phyloP scores from a whole-genome alignment of 2,329 filamentous ascomycete species.

The Colletotrichum camelliae region DNA sequence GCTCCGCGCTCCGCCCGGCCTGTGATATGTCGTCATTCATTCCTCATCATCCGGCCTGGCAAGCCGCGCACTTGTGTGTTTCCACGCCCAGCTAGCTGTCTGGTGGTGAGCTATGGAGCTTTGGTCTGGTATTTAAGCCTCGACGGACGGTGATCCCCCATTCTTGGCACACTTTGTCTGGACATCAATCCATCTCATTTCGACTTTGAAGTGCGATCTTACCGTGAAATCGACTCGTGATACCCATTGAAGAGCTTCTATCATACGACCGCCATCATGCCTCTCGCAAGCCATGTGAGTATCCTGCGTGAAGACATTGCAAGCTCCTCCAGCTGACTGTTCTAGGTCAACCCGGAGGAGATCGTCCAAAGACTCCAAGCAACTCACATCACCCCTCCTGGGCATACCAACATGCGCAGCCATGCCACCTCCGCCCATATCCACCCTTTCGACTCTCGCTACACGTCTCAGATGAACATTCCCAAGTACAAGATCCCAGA shows the following conservation, averaged over 20 bases:
- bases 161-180: background rate
- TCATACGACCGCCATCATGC: background rate
- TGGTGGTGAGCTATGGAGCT: background rate
- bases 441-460: conserved; percentile 63
- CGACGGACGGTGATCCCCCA: background rate
- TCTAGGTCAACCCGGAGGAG: conserved; percentile 56
- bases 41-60: background rate
- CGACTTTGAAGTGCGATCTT: background rate
- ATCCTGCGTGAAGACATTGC: background rate
- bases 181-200: background rate
- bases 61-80: background rate
- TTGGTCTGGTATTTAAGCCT: conserved; percentile 10
- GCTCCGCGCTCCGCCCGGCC: background rate
- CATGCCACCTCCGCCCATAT: conserved; percentile 52
- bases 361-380: conserved; percentile 59
- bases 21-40: conserved; percentile 18
- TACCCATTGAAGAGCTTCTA: background rate
- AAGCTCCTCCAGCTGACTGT: background rate
- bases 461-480: conserved; percentile 58
- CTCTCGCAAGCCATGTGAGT: conserved; percentile 21
- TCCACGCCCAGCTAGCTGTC: background rate
- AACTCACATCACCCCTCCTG: conserved; percentile 40
- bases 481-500: conserved; percentile 63
- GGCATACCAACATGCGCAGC: conserved; percentile 37
- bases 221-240: background rate